phyloP scores from a whole-genome alignment of 2,329 filamentous ascomycete species.

The Didymella sp. region DNA sequence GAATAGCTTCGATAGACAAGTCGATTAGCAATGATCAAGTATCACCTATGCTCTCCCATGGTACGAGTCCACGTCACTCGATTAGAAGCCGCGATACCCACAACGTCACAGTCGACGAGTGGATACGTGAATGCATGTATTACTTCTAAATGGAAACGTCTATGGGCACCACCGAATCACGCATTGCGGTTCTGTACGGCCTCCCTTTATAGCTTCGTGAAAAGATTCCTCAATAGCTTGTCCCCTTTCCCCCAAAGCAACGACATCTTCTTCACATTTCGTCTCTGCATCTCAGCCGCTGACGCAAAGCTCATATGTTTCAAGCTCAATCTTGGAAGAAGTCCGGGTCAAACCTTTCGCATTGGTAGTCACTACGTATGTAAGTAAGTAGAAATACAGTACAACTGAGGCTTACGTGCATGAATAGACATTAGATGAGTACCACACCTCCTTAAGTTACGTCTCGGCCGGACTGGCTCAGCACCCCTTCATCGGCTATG shows the following conservation, averaged over 20 bases:
- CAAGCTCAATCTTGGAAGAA: not conserved
- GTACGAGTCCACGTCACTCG: not conserved
- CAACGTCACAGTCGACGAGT: not conserved
- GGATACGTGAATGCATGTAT: too few species aligned
- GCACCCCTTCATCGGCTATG: not conserved
- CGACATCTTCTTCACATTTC: not conserved
- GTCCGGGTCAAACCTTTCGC: not conserved
- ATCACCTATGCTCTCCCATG: not conserved
- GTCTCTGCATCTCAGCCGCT: constrained; percentile 1
- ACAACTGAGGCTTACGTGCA: not conserved
- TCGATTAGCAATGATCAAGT: not conserved
- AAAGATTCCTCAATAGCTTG: not conserved
- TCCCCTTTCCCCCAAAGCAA: not conserved
- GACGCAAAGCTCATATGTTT: not conserved
- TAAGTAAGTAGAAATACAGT: not conserved
- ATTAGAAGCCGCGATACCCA: too few species aligned
- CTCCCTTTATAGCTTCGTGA: not conserved
- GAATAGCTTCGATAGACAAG: not conserved
- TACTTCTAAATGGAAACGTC: not conserved
- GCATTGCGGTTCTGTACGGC: not conserved
- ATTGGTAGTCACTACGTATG: not conserved
- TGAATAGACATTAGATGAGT: not conserved
- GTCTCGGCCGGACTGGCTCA: not conserved
- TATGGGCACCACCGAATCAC: not conserved
- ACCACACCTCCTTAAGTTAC: not conserved